Base-by-base conservation (phyloP, 2,329 filamentous ascomycete genomes). In the Clonostachys solani region DNA sequence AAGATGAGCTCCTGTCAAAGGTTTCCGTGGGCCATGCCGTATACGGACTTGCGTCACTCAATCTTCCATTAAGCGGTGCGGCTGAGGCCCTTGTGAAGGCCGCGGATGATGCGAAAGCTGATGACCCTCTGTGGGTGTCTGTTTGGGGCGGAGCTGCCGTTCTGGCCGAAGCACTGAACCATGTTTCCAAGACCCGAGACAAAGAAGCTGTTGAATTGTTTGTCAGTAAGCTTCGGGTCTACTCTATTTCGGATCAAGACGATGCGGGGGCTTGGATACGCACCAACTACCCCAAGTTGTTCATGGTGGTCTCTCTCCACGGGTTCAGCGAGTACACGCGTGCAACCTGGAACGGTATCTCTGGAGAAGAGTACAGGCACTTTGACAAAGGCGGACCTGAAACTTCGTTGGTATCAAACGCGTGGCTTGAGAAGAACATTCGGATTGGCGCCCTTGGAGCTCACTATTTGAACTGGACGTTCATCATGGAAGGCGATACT, bases 241-340 rank as follows among this genome's bases (percentile, higher is more conserved):
- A 80, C 56, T 63, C 77, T 33, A 80, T 83, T 46, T 80, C 76
- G 5, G 80, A 83, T 51, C 79, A 83, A 52, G 79, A 83, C 50
- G 73, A 83, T 50, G 73, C 74, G 0, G 78, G 77, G 0, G 60
- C 69, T 1, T 83, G 78, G 78, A 75, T 83, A 34, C 72, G 79
- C 15, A 60, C 65, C 40, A 69, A 67, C 4, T 82, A 73, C 49
- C 77, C 80, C 0, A 70, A 77, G 18, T 56, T 83, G 6, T 75
- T 78, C 52, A 82, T 80, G 57, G 79, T 83, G 44, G 65, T 63
- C 13, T 78, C 75, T 0, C 57, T 81, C 2, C 80, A 83, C 54
- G 77, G 70, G 7, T 83, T 73, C 71, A 77, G 75, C 52, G 64
- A 75, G 44, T 84, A 83, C 50, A 67, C 66, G 3, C 54, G 72